Base-by-base conservation (phyloP, 306 rosid genomes). In the Cucumis hystrix region DNA sequence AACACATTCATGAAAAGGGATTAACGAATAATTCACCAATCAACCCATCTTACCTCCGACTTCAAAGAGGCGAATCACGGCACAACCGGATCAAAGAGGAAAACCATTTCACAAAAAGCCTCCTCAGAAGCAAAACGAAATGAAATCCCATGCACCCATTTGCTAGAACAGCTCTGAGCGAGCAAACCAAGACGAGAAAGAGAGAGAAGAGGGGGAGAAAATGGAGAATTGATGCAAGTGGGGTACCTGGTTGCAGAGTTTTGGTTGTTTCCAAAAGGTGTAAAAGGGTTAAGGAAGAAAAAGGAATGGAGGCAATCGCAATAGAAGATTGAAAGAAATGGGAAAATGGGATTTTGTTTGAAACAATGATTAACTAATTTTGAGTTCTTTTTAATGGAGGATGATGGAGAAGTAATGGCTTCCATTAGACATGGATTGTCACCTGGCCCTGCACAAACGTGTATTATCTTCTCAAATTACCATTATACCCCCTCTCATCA, bases 381-480 rank as follows among this genome's bases (percentile, higher is more conserved):
- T 41, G 55, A 39, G 74, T 67, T 67, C 17, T 67, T 67, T 30
- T 67, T 15, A 72, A 72, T 72, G 76, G 76, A 49, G 30, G 60
- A 71, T 47, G 43, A 52, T 52, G 57, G 57, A 7, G 43, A 71
- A 71, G 76, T 71, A 28, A 71, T 71, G 76, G 76, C 75, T 43
- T 69, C 57, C 75, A 69, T 21, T 25, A 45, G 75, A 45, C 57
- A 69, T 43, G 56, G 75, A 67, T 67, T 11, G 55, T 41, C 74
- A 67, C 74, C 40, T 41, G 54, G 55, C 74, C 74, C 55, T 41
- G 17, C 52, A 2, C 55, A n/a, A 41, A 69, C 75, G 75, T 69
- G 57, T 13, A 69, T 43, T 45, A 21, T 0, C 75, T 69, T 21
- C 2, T 3, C 7, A 33, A 63, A 35, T 63, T 63, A 33, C 45